Evolutionary conservation across 768 basidiomycete genomes (phyloP).

Genomic region (Lactarius hengduanensis): DNA sequence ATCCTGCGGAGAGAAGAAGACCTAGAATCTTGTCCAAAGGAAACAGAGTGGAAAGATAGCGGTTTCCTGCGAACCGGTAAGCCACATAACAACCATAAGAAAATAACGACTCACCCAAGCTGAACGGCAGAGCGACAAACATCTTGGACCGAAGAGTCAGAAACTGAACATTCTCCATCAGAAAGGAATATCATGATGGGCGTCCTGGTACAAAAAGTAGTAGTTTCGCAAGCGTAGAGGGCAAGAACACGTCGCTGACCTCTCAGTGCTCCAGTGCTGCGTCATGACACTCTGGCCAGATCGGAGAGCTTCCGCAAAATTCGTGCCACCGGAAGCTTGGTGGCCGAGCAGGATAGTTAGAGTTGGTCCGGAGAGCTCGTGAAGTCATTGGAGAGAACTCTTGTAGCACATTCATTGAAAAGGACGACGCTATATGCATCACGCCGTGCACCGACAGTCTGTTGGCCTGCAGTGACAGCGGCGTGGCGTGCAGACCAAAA

Average conservation of each 20-base stretch:
- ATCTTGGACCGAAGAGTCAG: slow-evolving; percentile 40
- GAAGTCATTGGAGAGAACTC: too few relatives aligned
- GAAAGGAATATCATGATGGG: slow-evolving; percentile 57
- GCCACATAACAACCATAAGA: background rate
- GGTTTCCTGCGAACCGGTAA: slow-evolving; percentile 42
- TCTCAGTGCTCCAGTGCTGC: too few relatives aligned
- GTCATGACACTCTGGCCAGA: too few relatives aligned
- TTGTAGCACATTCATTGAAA: too few relatives aligned
- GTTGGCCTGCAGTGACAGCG: slow-evolving; percentile 33
- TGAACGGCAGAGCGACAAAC: slow-evolving; percentile 43
- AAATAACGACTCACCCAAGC: slow-evolving; percentile 40
- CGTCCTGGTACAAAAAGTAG: too few relatives aligned
- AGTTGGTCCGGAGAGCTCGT: too few relatives aligned
- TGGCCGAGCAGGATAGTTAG: too few relatives aligned
- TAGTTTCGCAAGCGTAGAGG: slow-evolving; percentile 21
- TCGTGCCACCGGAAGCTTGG: too few relatives aligned
- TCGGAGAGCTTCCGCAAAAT: too few relatives aligned
- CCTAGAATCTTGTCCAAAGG: slow-evolving; percentile 44
- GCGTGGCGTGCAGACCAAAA: slow-evolving; percentile 57
- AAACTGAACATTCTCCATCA: slow-evolving; percentile 46
- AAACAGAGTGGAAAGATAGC: slow-evolving; percentile 55
- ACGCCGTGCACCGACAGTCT: slow-evolving; percentile 36
- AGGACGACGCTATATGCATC: slow-evolving; percentile 45
- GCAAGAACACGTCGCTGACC: too few relatives aligned
- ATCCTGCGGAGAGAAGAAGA: slow-evolving; percentile 44